Conservation (phyloP, 306 rosid genomes). For the Ziziphus jujuba region DNA sequence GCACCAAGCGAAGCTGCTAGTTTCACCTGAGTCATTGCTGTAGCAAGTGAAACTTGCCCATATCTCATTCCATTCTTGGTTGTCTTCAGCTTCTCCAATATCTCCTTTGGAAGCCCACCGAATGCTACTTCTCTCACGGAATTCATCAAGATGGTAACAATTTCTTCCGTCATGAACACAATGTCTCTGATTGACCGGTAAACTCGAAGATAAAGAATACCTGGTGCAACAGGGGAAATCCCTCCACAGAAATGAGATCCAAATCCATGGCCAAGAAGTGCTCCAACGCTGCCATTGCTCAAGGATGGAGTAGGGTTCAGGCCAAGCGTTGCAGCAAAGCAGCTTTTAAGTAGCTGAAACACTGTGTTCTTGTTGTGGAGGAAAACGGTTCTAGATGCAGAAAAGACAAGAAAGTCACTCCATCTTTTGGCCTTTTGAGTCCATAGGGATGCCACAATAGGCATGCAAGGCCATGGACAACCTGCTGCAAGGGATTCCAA, state of each 20-base stretch:
- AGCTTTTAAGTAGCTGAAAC: slow-evolving; percentile 86
- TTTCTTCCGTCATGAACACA: slow-evolving; percentile 69
- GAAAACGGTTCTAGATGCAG: slow-evolving; percentile 90
- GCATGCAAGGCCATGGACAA: slow-evolving; percentile 99
- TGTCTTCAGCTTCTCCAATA: slow-evolving; percentile 41
- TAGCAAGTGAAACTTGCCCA: slow-evolving; percentile 66
- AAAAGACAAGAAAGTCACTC: slow-evolving; percentile 87
- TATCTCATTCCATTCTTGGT: slow-evolving; percentile 49
- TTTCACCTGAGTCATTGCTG: slow-evolving; percentile 70
- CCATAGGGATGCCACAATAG: slow-evolving; percentile 97
- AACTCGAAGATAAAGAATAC: slow-evolving; percentile 81
- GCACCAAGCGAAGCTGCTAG: slow-evolving; percentile 93
- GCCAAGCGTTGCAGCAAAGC: slow-evolving; percentile 92
- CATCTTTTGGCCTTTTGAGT: slow-evolving; percentile 93
- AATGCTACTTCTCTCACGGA: slow-evolving; percentile 73
- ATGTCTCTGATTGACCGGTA: slow-evolving; percentile 64
- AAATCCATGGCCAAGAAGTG: slow-evolving; percentile 92
- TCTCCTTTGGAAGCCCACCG: slow-evolving; percentile 46
- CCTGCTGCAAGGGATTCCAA: slow-evolving; percentile 92
- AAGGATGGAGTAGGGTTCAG: slow-evolving; percentile 60
- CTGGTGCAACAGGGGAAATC: slow-evolving; percentile 88
- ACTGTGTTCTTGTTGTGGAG: slow-evolving; percentile 77
- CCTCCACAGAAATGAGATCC: slow-evolving; percentile 75
- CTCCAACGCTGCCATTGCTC: slow-evolving; percentile 77
- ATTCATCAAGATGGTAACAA: slow-evolving; percentile 73